Evolutionary conservation across 768 basidiomycete species (phyloP), one percentile per base, ranked within the genome.

Genomic region (Termitomyces sp.): DNA sequence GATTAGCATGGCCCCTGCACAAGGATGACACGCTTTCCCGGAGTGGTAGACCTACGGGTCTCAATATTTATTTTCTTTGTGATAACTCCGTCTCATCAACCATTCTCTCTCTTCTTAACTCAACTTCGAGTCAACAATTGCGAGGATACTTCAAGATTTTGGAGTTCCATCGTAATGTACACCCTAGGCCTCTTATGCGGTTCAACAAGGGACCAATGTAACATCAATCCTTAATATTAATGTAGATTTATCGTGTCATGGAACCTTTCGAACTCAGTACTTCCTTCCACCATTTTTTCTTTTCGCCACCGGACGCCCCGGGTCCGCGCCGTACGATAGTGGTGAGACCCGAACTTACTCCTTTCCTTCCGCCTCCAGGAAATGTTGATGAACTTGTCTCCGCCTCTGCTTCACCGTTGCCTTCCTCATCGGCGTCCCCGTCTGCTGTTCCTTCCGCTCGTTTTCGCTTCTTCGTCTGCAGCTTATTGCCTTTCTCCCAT

Each of bases 1-100:
- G 94, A 95, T 96, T 95, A 95, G 94, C 94, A 96, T 96, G 91
- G 95, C 93, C 94, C 95, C 94, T 96, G 94, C 95, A 96, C 93
- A 97, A 96, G 95, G 94, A 96, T 95, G 94, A 95, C 94, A 95
- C 91, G 90, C 89, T 92, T 89, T 89, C 82, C 86, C 87, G 86
- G 89, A 90, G 88, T 89, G 87, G 88, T 88, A 88, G 79, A 79
- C 58, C 73, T 75, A 73, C 69, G 73, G 73, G 62, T 73, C 71
- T 74, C 72, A 75, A 74, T 73, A 73, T 74, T 74, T 74, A 73
- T 74, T 71, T 68, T 68, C 3, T 19, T 43, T 10, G 3, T 17
- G 11, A 41, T 3, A 29, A 29, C 29, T 29, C 3, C 7, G 7
- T 29, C 29, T 29, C 7, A 29, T 29, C 4, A 7, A n/a, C n/a